A percentile compares a stretch with the other conserved stretches of the same genome.
These are phyloP conservation scores for Hygrophoropsis aurantiaca DNA, from an alignment of 768 basidiomycete species.

Conservation along the genomic window DNA sequence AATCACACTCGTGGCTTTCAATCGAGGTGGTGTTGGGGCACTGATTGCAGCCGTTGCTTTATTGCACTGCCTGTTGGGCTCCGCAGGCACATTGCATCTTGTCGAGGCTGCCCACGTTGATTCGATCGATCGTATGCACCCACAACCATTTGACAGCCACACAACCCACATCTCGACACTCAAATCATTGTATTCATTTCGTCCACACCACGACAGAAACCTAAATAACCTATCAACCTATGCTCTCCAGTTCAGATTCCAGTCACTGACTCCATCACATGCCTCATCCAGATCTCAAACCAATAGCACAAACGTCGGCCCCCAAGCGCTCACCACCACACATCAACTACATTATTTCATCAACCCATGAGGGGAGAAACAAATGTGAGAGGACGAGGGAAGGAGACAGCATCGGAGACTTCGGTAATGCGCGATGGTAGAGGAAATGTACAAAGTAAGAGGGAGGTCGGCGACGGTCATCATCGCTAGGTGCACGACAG, in stretches of 20 bases:
- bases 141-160: too few relatives aligned
- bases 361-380: constrained; percentile 51
- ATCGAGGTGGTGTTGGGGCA: too few relatives aligned
- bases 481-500: too few relatives aligned
- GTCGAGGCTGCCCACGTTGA: too few relatives aligned
- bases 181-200: too few relatives aligned
- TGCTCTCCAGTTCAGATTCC: constrained; percentile 1
- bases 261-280: constrained; percentile 1
- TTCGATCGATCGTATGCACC: too few relatives aligned
- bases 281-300: constrained; percentile 1
- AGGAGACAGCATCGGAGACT: constrained; percentile 30
- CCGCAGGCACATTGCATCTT: too few relatives aligned
- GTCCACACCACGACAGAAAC: too few relatives aligned
- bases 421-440: constrained; percentile 17
- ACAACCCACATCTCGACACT: too few relatives aligned
- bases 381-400: constrained; percentile 14
- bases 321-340: constrained; percentile 49
- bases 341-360: constrained; percentile 36
- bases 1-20: too few relatives aligned
- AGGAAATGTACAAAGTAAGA: constrained; percentile 18
- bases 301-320: neutral
- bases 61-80: too few relatives aligned
- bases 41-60: too few relatives aligned
- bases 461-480: constrained; percentile 7
- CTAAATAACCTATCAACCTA: constrained; percentile 2